Base-by-base conservation (phyloP, 164 flowering plant genomes). In the Nymphaea colorata region DNA sequence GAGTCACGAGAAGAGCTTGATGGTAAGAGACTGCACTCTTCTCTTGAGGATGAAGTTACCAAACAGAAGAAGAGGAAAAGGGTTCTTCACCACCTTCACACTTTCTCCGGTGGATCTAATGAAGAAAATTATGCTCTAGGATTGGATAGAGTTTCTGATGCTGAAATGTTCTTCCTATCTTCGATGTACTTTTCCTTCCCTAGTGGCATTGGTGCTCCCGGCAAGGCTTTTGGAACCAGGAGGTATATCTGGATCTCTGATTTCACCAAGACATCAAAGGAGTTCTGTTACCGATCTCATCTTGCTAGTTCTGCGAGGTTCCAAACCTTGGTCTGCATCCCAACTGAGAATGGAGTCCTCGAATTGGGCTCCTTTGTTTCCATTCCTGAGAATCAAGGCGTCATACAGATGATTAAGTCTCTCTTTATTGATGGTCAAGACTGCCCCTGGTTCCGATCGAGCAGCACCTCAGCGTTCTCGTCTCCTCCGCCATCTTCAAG, bases 141-240 rank as follows among this genome's bases (percentile, higher is more conserved):
- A 12, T 72, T 90, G 78, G 99, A 90, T 73, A 77, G 83, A 71
- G 91, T 90, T 44, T 90, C 98, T 0, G 97, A 89, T 64, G 92
- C 87, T 0, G 99, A 95, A 83, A 86, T 95, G 91, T 89, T 95
- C 79, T 95, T 88, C 64, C 85, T 95, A 0, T 88, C 87, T 1
- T 95, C 99, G 4, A 95, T 95, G 99, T 95, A 95, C 64, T 95
- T 95, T 74, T 86, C 88, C 0, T 95, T 95, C 43, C 97, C 93
- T 11, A 67, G 74, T 4, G 96, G 97, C 7, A 82, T 88, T 75
- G 99, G 97, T 0, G 98, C 89, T 2, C 99, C 97, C 0, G 99
- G 98, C 2, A 85, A 74, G 74, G 88, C 86, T 73, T 83, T 83
- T 66, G 84, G 76, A 8, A 84, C 87, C 0, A 85, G 91, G 66